These are phyloP conservation scores for Sclerotinia spermophila DNA, from an alignment of 2,329 filamentous ascomycete genomes.

Conservation along the genomic window DNA sequence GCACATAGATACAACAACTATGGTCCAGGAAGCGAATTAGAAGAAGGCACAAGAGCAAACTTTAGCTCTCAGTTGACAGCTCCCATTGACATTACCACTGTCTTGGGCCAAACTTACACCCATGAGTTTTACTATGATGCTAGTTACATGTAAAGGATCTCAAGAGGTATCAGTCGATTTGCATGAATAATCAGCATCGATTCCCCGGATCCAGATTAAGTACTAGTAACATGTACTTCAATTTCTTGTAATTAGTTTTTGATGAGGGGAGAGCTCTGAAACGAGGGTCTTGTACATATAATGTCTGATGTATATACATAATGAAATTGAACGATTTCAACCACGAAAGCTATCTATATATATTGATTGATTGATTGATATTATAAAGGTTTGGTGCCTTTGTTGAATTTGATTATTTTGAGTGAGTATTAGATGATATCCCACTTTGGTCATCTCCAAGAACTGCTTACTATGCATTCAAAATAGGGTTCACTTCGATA, in stretches of 20 bases:
- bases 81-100: constrained; percentile 19
- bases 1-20: constrained; percentile 40
- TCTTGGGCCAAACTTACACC: constrained; percentile 21
- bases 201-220: too few species aligned
- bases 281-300: not conserved
- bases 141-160: not conserved
- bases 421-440: too few species aligned
- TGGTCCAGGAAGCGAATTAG: constrained; percentile 41
- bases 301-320: not conserved
- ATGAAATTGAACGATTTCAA: not conserved
- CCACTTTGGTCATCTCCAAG: too few species aligned
- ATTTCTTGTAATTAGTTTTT: not conserved
- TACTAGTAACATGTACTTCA: too few species aligned
- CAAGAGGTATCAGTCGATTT: too few species aligned
- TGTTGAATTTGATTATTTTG: too few species aligned
- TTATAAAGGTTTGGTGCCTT: too few species aligned
- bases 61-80: constrained; percentile 22
- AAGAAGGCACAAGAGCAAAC: constrained; percentile 22
- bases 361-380: too few species aligned
- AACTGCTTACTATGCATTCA: too few species aligned
- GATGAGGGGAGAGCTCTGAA: not conserved
- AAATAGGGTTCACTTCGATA: too few species aligned
- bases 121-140: constrained; percentile 27
- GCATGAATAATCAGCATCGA: too few species aligned
- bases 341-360: too few species aligned